These are phyloP conservation scores for Daldinia vernicosa DNA, from an alignment of 495 filamentous ascomycete genomes.

Conservation along the genomic window DNA sequence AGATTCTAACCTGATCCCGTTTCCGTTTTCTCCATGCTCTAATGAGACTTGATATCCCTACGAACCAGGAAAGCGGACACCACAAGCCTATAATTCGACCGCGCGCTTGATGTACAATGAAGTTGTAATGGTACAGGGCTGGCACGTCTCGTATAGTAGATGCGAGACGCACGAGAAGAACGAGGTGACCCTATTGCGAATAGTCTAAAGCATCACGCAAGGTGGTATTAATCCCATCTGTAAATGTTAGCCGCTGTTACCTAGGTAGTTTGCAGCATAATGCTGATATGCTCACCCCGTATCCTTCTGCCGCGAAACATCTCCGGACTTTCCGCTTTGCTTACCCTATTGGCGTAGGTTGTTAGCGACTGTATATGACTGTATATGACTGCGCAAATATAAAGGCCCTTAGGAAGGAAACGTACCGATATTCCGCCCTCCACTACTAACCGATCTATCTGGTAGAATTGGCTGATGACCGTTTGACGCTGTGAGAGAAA, in stretches of 20 bases:
- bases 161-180: slow-evolving; percentile 1
- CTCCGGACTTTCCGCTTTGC: slow-evolving; percentile 72
- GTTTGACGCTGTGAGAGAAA: slow-evolving; percentile 80
- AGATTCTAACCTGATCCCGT: background rate
- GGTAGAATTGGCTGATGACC: slow-evolving; percentile 91
- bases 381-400: background rate
- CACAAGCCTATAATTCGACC: slow-evolving; percentile 8
- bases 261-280: background rate
- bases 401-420: slow-evolving; percentile 2
- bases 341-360: slow-evolving; percentile 66
- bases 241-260: slow-evolving; percentile 1
- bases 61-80: background rate
- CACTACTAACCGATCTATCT: slow-evolving; percentile 89
- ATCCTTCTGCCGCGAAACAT: slow-evolving; percentile 82
- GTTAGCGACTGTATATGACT: slow-evolving; percentile 17
- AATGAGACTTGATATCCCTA: background rate
- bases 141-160: slow-evolving; percentile 4
- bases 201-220: background rate
- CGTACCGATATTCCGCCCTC: slow-evolving; percentile 76
- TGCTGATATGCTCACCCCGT: slow-evolving; percentile 67
- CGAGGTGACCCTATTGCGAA: background rate
- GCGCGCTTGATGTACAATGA: slow-evolving; percentile 20
- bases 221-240: slow-evolving; percentile 31
- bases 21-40: background rate
- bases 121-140: slow-evolving; percentile 22